Evolutionary conservation across 2,329 filamentous ascomycete species (phyloP).

Genomic region (Epichloe uncinata): DNA sequence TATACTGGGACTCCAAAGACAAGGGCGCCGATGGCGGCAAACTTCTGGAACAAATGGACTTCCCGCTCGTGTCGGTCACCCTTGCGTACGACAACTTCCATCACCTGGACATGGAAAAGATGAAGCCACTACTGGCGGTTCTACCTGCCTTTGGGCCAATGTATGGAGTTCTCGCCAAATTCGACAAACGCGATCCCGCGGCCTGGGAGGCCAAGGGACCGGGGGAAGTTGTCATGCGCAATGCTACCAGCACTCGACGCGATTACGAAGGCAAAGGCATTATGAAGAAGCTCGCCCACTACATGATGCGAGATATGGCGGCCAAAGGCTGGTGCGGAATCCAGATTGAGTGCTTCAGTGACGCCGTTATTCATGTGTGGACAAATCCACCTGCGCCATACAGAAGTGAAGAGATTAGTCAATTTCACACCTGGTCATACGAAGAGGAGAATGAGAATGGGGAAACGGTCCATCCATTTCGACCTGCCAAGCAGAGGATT

Average conservation of each 20-base stretch:
- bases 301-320: constrained; percentile 11
- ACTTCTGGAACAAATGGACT: no score
- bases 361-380: constrained; percentile 15
- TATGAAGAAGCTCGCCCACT: constrained; percentile 13
- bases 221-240: constrained; percentile 14
- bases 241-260: constrained; percentile 14
- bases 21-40: no score
- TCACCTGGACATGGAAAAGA: no score
- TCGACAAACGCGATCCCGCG: no score
- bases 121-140: no score
- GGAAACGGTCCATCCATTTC: no score
- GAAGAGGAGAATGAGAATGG: background rate
- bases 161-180: no score
- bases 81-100: no score
- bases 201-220: constrained; percentile 11
- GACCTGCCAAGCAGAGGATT: no score
- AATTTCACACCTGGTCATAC: constrained; percentile 3
- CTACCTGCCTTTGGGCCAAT: no score
- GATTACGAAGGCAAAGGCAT: constrained; percentile 15
- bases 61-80: no score
- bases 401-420: constrained; percentile 5
- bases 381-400: constrained; percentile 14
- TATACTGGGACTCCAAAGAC: no score
- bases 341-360: constrained; percentile 13
- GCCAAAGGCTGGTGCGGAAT: constrained; percentile 13